Conservation (phyloP, 2,329 filamentous ascomycete genomes). For the Penicillium sp. region DNA sequence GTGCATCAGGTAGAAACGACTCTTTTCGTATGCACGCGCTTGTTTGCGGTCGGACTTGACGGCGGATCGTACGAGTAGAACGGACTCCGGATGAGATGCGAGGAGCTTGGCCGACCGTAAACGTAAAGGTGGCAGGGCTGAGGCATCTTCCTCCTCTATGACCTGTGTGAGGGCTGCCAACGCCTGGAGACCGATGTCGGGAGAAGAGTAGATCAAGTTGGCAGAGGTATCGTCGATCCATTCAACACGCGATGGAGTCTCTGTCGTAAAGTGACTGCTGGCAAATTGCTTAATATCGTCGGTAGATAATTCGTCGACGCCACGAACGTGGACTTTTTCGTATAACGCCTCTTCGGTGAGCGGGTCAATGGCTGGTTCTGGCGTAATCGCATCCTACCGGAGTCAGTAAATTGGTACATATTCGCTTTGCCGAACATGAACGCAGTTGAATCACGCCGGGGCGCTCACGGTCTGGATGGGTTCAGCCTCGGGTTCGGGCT, state of each 20-base stretch:
- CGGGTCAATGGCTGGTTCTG: slow-evolving; percentile 26
- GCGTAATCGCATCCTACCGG: slow-evolving; percentile 26
- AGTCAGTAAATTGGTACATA: neutral
- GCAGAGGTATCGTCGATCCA: slow-evolving; percentile 95
- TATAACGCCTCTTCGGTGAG: slow-evolving; percentile 35
- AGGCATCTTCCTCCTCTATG: slow-evolving; percentile 35
- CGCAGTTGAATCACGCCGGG: neutral
- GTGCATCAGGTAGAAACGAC: slow-evolving; percentile 88
- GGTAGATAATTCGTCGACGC: slow-evolving; percentile 78
- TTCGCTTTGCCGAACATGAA: neutral
- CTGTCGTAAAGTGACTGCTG: slow-evolving; percentile 60
- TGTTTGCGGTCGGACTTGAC: slow-evolving; percentile 76
- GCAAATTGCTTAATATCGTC: slow-evolving; percentile 76
- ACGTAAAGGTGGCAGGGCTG: slow-evolving; percentile 59
- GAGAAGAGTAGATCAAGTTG: slow-evolving; percentile 72
- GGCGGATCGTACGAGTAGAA: slow-evolving; percentile 71
- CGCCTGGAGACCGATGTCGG: slow-evolving; percentile 54
- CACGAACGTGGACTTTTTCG: slow-evolving; percentile 77
- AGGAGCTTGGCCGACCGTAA: slow-evolving; percentile 68
- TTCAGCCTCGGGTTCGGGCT: slow-evolving; percentile 45
- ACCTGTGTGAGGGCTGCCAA: slow-evolving; percentile 50
- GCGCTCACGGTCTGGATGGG: slow-evolving; percentile 33
- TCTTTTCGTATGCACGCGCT: slow-evolving; percentile 72
- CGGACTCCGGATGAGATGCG: slow-evolving; percentile 64
- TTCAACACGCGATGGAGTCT: slow-evolving; percentile 65